These are phyloP conservation scores for Fagopyrum tataricum DNA, from an alignment of 148 eudicot genomes.

Conservation along the genomic window DNA sequence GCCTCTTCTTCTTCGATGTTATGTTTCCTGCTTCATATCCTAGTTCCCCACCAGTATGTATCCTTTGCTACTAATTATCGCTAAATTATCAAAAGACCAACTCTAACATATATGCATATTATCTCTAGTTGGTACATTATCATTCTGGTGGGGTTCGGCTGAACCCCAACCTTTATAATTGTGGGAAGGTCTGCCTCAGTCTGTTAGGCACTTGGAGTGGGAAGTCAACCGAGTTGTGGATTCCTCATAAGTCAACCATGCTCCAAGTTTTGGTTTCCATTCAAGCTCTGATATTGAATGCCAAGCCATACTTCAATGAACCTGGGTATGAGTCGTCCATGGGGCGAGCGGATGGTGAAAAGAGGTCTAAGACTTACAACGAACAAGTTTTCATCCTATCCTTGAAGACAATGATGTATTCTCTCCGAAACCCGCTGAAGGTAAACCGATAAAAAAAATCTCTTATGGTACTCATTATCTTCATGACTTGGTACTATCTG, in stretches of 20 bases:
- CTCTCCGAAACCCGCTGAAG: conserved; percentile 67
- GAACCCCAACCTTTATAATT: conserved; percentile 78
- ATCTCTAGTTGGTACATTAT: conserved; percentile 52
- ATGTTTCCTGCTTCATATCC: conserved; percentile 66
- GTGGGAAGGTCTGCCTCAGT: conserved; percentile 93
- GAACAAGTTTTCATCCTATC: conserved; percentile 53
- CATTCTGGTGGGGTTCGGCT: conserved; percentile 77
- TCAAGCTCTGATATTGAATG: conserved; percentile 75
- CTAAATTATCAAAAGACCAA: neutral
- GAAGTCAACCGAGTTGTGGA: conserved; percentile 57
- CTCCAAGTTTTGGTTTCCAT: conserved; percentile 89
- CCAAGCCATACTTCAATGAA: conserved; percentile 77
- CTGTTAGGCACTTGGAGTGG: conserved; percentile 87
- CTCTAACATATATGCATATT: neutral
- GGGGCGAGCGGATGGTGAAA: conserved; percentile 33
- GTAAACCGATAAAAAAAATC: conserved; percentile 25
- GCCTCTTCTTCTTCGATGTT: conserved; percentile 68
- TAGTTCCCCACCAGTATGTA: conserved; percentile 54
- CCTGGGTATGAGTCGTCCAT: conserved; percentile 51
- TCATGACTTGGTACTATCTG: neutral
- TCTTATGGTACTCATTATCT: neutral
- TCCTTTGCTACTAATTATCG: neutral
- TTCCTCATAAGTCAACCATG: conserved; percentile 68
- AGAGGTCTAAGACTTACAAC: conserved; percentile 43
- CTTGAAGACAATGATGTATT: conserved; percentile 66